Conservation (phyloP, 148 eudicot species). For the Persicaria tinctoria region DNA sequence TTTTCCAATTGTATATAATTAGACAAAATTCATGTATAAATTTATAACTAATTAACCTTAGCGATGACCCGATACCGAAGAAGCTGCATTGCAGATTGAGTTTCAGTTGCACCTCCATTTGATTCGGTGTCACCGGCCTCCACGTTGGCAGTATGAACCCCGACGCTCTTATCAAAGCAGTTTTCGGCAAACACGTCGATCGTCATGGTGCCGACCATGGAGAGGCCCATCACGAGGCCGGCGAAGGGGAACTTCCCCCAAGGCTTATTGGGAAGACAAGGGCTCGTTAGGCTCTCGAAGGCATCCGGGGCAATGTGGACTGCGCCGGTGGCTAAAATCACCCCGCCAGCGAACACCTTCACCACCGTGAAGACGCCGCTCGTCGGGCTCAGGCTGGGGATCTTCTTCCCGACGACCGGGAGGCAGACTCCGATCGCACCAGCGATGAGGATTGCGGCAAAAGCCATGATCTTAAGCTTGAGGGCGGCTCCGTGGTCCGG, state of each 20-base stretch:
- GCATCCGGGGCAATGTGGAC: conserved; percentile 10
- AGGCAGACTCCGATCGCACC: conserved; percentile 25
- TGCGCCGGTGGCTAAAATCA: conserved; percentile 30
- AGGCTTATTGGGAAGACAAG: conserved; percentile 22
- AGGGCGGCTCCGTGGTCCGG: not conserved
- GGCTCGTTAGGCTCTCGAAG: conserved; percentile 20
- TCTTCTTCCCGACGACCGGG: conserved; percentile 22
- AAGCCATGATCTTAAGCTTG: conserved; percentile 24
- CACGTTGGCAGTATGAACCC: too few relatives aligned
- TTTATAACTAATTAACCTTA: conserved; percentile 22
- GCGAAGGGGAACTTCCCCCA: conserved; percentile 30
- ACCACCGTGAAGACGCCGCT: conserved; percentile 26
- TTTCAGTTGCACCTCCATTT: too few relatives aligned
- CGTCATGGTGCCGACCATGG: conserved; percentile 31
- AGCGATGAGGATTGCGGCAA: conserved; percentile 16
- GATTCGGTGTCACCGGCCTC: conserved; percentile 14
- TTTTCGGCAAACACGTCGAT: conserved; percentile 32
- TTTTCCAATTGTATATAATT: too few relatives aligned
- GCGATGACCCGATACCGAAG: conserved; percentile 29
- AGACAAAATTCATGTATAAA: not conserved
- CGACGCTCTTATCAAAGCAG: conserved; percentile 12
- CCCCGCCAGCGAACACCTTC: conserved; percentile 40
- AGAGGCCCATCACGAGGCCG: conserved; percentile 23
- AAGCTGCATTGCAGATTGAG: conserved; percentile 9
- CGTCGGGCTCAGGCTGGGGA: conserved; percentile 20